These are phyloP conservation scores for Pseudozyma pruni DNA, from an alignment of 1,284 basidiomycete genomes.

Conservation along the genomic window DNA sequence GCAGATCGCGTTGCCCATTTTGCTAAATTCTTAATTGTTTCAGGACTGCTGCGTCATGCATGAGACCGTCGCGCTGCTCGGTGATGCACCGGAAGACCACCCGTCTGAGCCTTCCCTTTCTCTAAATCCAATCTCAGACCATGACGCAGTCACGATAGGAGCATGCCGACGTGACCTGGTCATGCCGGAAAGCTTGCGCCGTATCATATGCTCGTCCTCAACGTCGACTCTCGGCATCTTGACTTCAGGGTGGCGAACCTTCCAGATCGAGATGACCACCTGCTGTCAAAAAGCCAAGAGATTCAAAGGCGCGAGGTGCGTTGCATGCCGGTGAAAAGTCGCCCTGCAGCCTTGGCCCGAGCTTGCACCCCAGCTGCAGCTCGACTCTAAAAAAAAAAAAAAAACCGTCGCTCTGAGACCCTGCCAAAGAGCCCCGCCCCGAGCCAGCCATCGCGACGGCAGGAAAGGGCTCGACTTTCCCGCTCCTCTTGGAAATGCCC, in stretches of 20 bases:
- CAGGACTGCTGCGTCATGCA: slow-evolving; percentile 5
- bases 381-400: slow-evolving; percentile 4
- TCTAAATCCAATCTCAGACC: neutral
- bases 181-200: too few relatives aligned
- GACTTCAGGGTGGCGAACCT: too few relatives aligned
- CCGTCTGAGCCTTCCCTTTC: neutral
- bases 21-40: neutral
- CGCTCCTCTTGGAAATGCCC: neutral
- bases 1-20: too few relatives aligned
- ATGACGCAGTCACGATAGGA: neutral
- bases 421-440: too few relatives aligned
- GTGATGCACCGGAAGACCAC: neutral
- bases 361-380: slow-evolving; percentile 27
- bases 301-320: slow-evolving; percentile 1
- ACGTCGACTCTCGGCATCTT: too few relatives aligned
- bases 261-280: too few relatives aligned
- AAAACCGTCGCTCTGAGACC: neutral
- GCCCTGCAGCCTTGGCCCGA: slow-evolving; percentile 13
- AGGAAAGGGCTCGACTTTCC: too few relatives aligned
- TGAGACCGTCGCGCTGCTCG: neutral
- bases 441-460: too few relatives aligned
- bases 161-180: neutral
- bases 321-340: slow-evolving; percentile 10
- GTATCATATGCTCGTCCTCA: too few relatives aligned
- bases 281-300: neutral